Base-by-base conservation (phyloP, 148 eudicot species). In the Pharnaceum exiguum region DNA sequence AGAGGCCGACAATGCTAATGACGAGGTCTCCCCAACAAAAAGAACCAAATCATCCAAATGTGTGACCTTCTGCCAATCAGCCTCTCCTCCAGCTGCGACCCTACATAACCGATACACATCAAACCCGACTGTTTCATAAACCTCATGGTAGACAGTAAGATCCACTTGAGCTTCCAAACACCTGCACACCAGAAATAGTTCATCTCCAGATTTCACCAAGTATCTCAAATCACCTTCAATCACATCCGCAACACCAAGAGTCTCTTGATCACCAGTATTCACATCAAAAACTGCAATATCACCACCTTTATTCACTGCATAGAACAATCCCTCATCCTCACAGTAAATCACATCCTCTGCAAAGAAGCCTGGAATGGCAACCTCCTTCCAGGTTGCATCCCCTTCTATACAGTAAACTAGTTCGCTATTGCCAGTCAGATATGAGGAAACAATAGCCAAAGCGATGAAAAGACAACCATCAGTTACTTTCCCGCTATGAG, bases 281-380 rank as follows among this genome's bases (percentile, higher is more conserved):
- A 76, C 57, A 53, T 74, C 74, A 67, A 81, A 73, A 42, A 78
- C 44, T 0, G 79, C 79, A 35, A 90, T 61, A 27, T 70, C 61
- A 6, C 95, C 97, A 6, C 29, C 23, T 57, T 75, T 76, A 68
- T 80, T 62, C 40, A 81, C 85, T 5, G 83, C 86, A 63, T 83
- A 81, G 30, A 81, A 77, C 40, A 71, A 69, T 19, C 76, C 85
- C 2, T 77, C 29, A 15, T 50, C 46, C 10, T 53, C 25, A 21
- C 47, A 52, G 57, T 59, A 83, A 38, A 86, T 69, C 44, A 67
- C 97, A 64, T 90, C 97, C 75, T 86, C 95, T 11, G 68, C 62
- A 42, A 37, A 75, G 21, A 68, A 71, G 25, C 40, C 57, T 2
- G 71, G 71, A 9, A 50, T 63, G 1, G 74, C 71, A 18, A 90